Percentiles rank a stretch among this genome's conserved stretches.
Conservation (phyloP, 208 protist species). For the Leishmania aethiopica region DNA sequence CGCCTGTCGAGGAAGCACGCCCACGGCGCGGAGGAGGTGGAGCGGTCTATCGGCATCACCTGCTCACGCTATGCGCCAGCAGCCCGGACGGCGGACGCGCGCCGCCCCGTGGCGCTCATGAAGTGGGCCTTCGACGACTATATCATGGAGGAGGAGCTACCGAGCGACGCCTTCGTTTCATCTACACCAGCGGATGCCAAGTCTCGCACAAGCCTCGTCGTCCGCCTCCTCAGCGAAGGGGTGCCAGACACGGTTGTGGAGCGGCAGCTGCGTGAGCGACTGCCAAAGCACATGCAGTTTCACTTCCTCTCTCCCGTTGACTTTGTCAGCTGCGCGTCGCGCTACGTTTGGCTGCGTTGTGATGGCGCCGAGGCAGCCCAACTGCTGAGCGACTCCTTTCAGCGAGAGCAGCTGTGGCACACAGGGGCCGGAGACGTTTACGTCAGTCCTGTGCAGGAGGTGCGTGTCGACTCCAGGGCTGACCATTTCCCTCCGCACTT, state of each 20-base stretch:
- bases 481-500: conserved; percentile 44
- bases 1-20: conserved; percentile 49
- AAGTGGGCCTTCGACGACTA: conserved; percentile 91
- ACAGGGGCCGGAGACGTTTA: conserved; percentile 36
- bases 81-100: not conserved
- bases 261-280: conserved; percentile 28
- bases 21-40: conserved; percentile 44
- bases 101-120: conserved; percentile 61
- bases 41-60: conserved; percentile 77
- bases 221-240: conserved; percentile 69
- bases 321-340: conserved; percentile 54
- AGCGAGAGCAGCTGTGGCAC: conserved; percentile 26
- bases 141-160: conserved; percentile 69
- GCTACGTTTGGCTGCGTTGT: conserved; percentile 60
- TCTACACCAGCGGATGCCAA: not conserved
- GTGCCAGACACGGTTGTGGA: conserved; percentile 56
- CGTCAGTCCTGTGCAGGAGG: conserved; percentile 33
- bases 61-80: conserved; percentile 1
- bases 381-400: conserved; percentile 17
- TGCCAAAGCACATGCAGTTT: conserved; percentile 28
- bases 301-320: conserved; percentile 79
- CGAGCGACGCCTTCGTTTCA: conserved; percentile 18
- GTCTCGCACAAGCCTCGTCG: conserved; percentile 31
- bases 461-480: conserved; percentile 20
- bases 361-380: not conserved